These are phyloP conservation scores for Curvularia hawaiiensis DNA, from an alignment of 2,329 filamentous ascomycete genomes.

Conservation along the genomic window DNA sequence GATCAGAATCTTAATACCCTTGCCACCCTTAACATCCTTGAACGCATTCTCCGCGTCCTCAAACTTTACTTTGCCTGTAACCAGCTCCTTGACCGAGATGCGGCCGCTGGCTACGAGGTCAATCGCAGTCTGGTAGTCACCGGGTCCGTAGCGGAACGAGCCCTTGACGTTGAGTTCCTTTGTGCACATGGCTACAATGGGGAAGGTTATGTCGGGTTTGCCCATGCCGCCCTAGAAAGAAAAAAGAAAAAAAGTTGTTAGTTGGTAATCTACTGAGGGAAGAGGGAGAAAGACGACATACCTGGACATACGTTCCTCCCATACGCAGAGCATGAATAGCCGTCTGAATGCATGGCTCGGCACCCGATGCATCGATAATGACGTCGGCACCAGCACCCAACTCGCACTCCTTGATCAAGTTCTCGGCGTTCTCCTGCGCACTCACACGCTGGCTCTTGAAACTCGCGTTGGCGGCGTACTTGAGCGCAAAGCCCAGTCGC, in stretches of 20 bases:
- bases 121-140: slow-evolving; percentile 85
- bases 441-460: slow-evolving; percentile 65
- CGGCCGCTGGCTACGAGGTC: slow-evolving; percentile 74
- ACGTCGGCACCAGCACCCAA: slow-evolving; percentile 60
- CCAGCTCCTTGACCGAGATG: slow-evolving; percentile 76
- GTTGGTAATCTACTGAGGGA: not conserved
- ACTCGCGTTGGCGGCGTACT: slow-evolving; percentile 70
- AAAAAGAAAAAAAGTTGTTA: not conserved
- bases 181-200: slow-evolving; percentile 85
- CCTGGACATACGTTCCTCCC: slow-evolving; percentile 56
- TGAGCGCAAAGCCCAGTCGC: slow-evolving; percentile 77
- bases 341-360: slow-evolving; percentile 56
- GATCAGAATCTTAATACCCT: slow-evolving; percentile 71
- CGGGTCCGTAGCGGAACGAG: slow-evolving; percentile 86
- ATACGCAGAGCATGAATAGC: slow-evolving; percentile 55
- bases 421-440: slow-evolving; percentile 74
- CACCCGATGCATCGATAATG: slow-evolving; percentile 56
- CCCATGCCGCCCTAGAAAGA: slow-evolving; percentile 71
- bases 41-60: slow-evolving; percentile 85
- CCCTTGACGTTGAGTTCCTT: slow-evolving; percentile 90
- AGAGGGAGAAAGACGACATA: slow-evolving; percentile 16
- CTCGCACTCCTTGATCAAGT: slow-evolving; percentile 66
- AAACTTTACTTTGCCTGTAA: slow-evolving; percentile 79
- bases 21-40: slow-evolving; percentile 80
- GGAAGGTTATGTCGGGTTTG: slow-evolving; percentile 83